These are phyloP conservation scores for Gigaspora rosea DNA, from an alignment of 192 early-diverging fungal genomes.

Conservation along the genomic window DNA sequence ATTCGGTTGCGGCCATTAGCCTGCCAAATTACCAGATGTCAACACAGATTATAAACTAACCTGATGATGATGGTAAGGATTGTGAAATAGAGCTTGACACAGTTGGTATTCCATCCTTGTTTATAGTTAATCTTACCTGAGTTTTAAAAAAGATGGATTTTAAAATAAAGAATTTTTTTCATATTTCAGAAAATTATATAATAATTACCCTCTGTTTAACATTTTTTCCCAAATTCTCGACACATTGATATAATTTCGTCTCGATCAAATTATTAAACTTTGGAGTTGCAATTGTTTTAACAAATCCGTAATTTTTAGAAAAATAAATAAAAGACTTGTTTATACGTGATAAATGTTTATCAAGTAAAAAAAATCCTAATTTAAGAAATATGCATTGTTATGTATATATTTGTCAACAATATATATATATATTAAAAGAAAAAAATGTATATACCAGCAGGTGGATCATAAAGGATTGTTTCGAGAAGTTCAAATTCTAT, in stretches of 20 bases:
- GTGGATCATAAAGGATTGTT: constrained; percentile 27
- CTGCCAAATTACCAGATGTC: too few relatives aligned
- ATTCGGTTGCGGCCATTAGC: too few relatives aligned
- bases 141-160: not conserved
- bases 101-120: constrained; percentile 6
- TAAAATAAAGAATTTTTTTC: not conserved
- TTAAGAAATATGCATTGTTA: not conserved
- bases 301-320: not conserved
- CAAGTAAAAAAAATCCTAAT: not conserved
- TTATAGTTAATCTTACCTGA: constrained; percentile 18
- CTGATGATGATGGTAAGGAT: not conserved
- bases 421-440: not conserved
- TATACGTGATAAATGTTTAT: not conserved
- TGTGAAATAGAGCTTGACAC: not conserved
- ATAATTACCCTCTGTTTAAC: constrained; percentile 1
- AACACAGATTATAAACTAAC: not conserved
- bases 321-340: not conserved
- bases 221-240: not conserved
- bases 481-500: constrained; percentile 21
- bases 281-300: not conserved
- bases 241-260: not conserved
- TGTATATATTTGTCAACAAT: not conserved
- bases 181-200: too few relatives aligned
- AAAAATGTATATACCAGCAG: not conserved
- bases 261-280: not conserved